A percentile compares a stretch with the other conserved stretches of the same genome.
These are phyloP conservation scores for Scleroderma bovista DNA, from an alignment of 768 basidiomycete species.

Conservation along the genomic window DNA sequence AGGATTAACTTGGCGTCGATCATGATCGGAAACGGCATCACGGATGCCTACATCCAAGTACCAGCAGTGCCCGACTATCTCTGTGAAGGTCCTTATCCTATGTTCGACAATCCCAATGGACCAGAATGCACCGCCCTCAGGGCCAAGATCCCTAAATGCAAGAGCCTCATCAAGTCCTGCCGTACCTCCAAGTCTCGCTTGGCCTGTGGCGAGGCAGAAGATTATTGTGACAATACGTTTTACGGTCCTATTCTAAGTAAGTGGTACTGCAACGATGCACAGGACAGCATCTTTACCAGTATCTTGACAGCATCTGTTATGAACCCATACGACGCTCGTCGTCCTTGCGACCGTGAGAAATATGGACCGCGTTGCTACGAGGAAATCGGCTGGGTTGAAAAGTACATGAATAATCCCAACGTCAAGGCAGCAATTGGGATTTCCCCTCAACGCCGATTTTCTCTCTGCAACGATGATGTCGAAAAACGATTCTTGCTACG, in stretches of 20 bases:
- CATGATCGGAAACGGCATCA: conserved; percentile 84
- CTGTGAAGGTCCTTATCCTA: conserved; percentile 76
- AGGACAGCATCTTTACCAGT: conserved; percentile 1
- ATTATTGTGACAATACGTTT: conserved; percentile 78
- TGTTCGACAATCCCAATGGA: conserved; percentile 67
- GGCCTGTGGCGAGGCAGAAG: conserved; percentile 64
- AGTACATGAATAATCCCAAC: conserved; percentile 74
- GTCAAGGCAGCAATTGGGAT: conserved; percentile 77
- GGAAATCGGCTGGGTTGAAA: conserved; percentile 84
- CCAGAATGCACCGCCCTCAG: conserved; percentile 61
- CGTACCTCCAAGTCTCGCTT: conserved; percentile 54
- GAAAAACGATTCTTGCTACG: conserved; percentile 76
- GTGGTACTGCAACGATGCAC: conserved; percentile 18
- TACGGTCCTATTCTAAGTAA: conserved; percentile 65
- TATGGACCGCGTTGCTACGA: conserved; percentile 74
- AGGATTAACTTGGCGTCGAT: conserved; percentile 80
- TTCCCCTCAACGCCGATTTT: conserved; percentile 50
- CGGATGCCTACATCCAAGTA: conserved; percentile 80
- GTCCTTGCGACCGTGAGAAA: conserved; percentile 60
- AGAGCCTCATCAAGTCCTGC: conserved; percentile 67
- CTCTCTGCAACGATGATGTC: conserved; percentile 72
- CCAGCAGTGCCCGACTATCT: conserved; percentile 76
- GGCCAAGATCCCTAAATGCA: conserved; percentile 66
- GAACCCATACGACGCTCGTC: conserved; percentile 88
- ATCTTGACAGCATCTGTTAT: conserved; percentile 53